Evolutionary conservation across 257 asterid species (phyloP).

Genomic region (Nicotiana otophora): DNA sequence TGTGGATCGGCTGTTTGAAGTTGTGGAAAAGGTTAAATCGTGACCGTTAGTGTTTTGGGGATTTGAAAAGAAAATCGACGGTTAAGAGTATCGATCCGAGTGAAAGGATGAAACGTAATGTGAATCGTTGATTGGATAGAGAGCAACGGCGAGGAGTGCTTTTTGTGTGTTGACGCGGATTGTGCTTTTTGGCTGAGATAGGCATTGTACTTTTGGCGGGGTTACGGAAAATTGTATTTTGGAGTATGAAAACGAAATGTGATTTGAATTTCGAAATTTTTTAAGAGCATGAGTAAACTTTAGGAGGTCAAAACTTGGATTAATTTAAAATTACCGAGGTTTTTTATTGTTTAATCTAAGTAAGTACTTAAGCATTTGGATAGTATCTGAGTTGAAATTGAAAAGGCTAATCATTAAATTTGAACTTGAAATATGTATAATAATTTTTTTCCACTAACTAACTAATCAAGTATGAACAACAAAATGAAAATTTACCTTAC

Average conservation of each 20-base stretch:
- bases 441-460: too few relatives aligned
- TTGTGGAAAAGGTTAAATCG: slow-evolving; percentile 9
- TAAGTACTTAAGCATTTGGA: too few relatives aligned
- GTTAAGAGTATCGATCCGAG: background rate
- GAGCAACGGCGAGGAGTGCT: background rate
- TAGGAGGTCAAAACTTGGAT: background rate
- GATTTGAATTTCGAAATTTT: background rate
- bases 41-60: background rate
- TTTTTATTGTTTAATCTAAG: too few relatives aligned
- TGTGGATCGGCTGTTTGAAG: slow-evolving; percentile 3
- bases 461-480: too few relatives aligned
- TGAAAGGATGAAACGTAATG: background rate
- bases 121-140: background rate
- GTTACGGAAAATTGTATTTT: background rate
- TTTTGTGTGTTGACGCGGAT: slow-evolving; percentile 4
- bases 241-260: background rate
- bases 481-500: too few relatives aligned
- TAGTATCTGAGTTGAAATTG: too few relatives aligned
- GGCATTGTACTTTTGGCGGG: slow-evolving; percentile 1
- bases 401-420: too few relatives aligned
- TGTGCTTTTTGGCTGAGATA: slow-evolving; percentile 19
- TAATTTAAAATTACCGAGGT: too few relatives aligned
- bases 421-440: too few relatives aligned
- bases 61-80: background rate
- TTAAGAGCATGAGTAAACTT: background rate